A percentile compares a stretch with the other conserved stretches of the same genome.
Conservation (phyloP, 148 eudicot species). For the Euryodendron excelsum region DNA sequence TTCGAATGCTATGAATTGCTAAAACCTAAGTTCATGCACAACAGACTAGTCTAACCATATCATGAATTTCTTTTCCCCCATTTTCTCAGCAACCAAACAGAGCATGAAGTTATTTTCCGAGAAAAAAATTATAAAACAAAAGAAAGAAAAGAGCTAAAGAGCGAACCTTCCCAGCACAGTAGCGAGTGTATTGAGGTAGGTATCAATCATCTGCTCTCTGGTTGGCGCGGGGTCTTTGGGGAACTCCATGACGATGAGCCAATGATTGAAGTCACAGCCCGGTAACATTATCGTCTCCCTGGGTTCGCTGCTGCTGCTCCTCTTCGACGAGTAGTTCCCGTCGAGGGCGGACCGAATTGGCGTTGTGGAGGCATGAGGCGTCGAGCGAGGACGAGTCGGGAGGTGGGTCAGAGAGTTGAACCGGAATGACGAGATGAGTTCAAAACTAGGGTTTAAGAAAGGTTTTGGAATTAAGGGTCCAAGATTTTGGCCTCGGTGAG, state of each 20-base stretch:
- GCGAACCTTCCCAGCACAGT: constrained; percentile 75
- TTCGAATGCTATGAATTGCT: not conserved
- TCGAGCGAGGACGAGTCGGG: constrained; percentile 13
- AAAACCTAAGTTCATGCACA: no score
- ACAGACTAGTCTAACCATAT: no score
- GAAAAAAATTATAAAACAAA: not conserved
- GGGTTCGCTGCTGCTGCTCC: constrained; percentile 44
- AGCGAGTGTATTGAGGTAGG: constrained; percentile 77
- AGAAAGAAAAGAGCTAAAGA: constrained; percentile 3
- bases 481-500: constrained; percentile 40
- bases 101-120: not conserved
- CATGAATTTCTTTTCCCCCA: no score
- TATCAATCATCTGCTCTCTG: constrained; percentile 89
- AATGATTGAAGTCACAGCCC: constrained; percentile 90
- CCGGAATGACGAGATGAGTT: constrained; percentile 4
- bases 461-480: constrained; percentile 10
- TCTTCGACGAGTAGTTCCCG: constrained; percentile 49
- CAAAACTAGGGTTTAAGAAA: constrained; percentile 24
- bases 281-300: constrained; percentile 82
- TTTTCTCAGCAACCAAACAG: not conserved
- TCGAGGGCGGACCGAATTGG: constrained; percentile 27
- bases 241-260: constrained; percentile 94
- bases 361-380: not conserved
- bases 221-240: constrained; percentile 95
- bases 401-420: constrained; percentile 3